Percentiles rank a stretch among this genome's conserved stretches.
phyloP scores from a whole-genome alignment of 2,329 filamentous ascomycete genomes.

The Colletotrichum sp. region DNA sequence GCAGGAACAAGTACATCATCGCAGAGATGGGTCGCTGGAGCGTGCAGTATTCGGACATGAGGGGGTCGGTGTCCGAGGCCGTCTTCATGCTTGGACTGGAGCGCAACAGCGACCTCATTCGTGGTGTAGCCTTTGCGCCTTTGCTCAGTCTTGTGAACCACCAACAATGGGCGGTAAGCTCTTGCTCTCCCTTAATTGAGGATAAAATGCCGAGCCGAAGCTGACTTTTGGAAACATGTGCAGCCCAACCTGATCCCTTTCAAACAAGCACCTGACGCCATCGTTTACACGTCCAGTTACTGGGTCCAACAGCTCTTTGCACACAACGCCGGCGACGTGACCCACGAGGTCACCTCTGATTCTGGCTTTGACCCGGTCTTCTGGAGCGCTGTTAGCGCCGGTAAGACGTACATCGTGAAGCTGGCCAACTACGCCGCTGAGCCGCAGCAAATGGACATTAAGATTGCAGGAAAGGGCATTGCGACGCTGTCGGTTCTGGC shows the following conservation, averaged over 20 bases:
- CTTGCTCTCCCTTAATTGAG: rapidly evolving
- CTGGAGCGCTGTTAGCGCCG: background rate
- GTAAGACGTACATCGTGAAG: background rate
- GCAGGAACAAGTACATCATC: background rate
- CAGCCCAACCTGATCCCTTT: background rate
- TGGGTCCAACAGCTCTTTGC: background rate
- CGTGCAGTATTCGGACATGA: background rate
- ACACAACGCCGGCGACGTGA: background rate
- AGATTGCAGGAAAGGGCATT: background rate
- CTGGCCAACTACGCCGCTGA: background rate
- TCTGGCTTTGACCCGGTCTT: background rate
- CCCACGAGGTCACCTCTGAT: background rate
- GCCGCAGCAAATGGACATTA: background rate
- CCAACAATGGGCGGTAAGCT: background rate
- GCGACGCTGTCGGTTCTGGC: background rate
- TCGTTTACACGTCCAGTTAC: background rate
- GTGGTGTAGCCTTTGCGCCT: background rate
- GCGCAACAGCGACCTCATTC: background rate
- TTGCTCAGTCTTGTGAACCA: background rate
- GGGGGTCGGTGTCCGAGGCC: background rate
- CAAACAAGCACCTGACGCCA: background rate
- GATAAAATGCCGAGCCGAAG: rapidly evolving
- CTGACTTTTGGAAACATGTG: background rate
- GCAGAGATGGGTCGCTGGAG: background rate
- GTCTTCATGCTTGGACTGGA: background rate